These are phyloP conservation scores for Borovskyia barvae DNA, from an alignment of 208 protist genomes.

Conservation along the genomic window DNA sequence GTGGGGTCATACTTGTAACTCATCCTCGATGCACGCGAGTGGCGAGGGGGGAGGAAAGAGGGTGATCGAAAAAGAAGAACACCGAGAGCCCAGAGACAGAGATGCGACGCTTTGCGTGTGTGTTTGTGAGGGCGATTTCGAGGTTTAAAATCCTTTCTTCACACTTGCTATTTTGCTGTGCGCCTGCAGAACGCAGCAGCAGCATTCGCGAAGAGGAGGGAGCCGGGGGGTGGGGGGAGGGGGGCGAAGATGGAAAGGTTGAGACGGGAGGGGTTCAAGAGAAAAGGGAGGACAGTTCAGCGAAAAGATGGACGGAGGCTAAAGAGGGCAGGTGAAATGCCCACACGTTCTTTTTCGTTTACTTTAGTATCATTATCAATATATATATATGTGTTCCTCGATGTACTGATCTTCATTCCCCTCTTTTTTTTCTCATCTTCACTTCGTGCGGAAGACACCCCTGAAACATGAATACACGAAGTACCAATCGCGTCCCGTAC, in stretches of 20 bases:
- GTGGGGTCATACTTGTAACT: background rate
- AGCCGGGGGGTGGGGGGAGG: background rate
- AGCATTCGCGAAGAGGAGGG: background rate
- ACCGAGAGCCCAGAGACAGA: background rate
- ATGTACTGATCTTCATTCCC: too few relatives aligned
- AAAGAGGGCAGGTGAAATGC: background rate
- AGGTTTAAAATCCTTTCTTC: too few relatives aligned
- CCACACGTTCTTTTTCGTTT: background rate
- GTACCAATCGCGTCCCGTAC: too few relatives aligned
- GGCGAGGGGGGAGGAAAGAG: too few relatives aligned
- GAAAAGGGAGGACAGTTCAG: slow-evolving; percentile 1
- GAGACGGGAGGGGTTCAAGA: slow-evolving; percentile 3
- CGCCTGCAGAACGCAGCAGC: too few relatives aligned
- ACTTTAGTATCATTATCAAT: slow-evolving; percentile 1
- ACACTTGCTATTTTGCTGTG: too few relatives aligned
- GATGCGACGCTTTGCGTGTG: too few relatives aligned
- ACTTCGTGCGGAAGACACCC: too few relatives aligned
- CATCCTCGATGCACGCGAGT: background rate
- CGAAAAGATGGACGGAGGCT: slow-evolving; percentile 8
- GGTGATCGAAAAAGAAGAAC: background rate
- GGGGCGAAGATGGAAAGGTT: background rate
- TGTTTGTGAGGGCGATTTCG: too few relatives aligned
- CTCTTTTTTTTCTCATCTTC: too few relatives aligned
- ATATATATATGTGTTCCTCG: slow-evolving; percentile 5
- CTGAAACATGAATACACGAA: too few relatives aligned